A percentile compares a stretch with the other conserved stretches of the same genome.
phyloP scores from a whole-genome alignment of 257 asterid species.

The Echites panduratus region DNA sequence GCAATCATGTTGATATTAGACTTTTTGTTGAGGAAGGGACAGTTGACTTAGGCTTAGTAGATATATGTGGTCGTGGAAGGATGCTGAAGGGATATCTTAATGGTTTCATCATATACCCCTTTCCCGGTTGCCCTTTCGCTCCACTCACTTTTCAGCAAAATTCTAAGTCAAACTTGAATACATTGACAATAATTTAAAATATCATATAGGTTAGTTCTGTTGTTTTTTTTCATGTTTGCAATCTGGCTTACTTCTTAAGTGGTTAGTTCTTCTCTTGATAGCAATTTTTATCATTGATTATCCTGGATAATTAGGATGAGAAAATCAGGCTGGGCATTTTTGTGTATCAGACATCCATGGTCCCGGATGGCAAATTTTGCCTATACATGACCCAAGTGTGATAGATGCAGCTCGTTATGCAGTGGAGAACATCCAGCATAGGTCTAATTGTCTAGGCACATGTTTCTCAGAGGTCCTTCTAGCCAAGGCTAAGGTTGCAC shows the following conservation, averaged over 20 bases:
- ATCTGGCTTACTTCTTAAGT: not conserved
- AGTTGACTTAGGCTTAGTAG: not conserved
- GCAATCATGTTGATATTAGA: not conserved
- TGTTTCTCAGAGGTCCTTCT: not conserved
- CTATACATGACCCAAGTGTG: not conserved
- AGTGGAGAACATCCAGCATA: not conserved
- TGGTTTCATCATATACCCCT: no score
- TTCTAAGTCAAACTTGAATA: not conserved
- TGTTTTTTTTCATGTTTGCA: not conserved
- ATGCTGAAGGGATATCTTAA: not conserved
- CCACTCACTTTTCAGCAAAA: not conserved
- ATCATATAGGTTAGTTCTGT: not conserved
- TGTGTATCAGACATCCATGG: not conserved
- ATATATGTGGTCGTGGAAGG: not conserved
- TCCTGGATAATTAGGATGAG: not conserved
- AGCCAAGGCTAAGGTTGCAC: not conserved
- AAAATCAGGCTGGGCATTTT: not conserved
- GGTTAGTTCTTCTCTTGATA: not conserved
- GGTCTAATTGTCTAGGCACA: constrained; percentile 1
- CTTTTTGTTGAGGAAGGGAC: not conserved
- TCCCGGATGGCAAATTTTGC: not conserved
- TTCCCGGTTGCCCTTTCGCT: not conserved
- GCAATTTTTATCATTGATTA: not conserved
- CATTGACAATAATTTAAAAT: not conserved
- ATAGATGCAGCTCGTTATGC: constrained; percentile 4